Evolutionary conservation across 106 monocot genomes (phyloP).

Genomic region (Narthecium ossifragum): DNA sequence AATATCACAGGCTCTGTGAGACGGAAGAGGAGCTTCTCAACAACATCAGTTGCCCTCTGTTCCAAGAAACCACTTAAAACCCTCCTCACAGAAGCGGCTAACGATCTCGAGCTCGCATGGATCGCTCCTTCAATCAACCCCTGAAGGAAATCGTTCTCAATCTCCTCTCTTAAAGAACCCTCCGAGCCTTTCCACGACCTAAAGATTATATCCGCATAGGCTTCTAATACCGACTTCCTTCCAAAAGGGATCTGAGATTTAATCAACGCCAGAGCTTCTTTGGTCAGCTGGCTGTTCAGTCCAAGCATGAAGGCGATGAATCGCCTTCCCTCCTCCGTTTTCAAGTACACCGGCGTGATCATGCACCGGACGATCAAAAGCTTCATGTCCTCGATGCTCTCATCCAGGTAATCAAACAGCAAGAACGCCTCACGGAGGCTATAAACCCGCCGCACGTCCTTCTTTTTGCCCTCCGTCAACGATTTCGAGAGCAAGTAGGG

Average conservation of each 20-base stretch:
- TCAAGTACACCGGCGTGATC: conserved; percentile 73
- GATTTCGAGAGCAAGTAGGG: conserved; percentile 79
- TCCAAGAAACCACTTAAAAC: conserved; percentile 71
- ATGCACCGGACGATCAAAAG: conserved; percentile 65
- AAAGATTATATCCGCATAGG: conserved; percentile 75
- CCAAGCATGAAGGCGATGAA: conserved; percentile 60
- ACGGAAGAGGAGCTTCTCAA: conserved; percentile 82
- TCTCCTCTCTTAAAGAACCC: conserved; percentile 36
- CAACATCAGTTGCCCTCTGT: conserved; percentile 67
- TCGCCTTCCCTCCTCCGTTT: conserved; percentile 70
- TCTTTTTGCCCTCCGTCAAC: conserved; percentile 45
- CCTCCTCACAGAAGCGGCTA: conserved; percentile 65
- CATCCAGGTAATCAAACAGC: conserved; percentile 77
- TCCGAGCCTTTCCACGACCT: conserved; percentile 68
- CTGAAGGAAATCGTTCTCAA: conserved; percentile 79
- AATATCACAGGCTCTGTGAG: conserved; percentile 86
- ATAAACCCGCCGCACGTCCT: conserved; percentile 49
- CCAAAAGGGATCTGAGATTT: conserved; percentile 84
- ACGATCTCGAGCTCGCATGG: conserved; percentile 39
- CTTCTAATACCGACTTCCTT: conserved; percentile 82
- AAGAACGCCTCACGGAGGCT: conserved; percentile 65
- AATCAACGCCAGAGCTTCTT: conserved; percentile 66
- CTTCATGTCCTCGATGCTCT: conserved; percentile 78
- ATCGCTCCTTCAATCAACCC: conserved; percentile 77
- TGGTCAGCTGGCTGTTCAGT: conserved; percentile 53